Conservation (phyloP, 2,329 filamentous ascomycete genomes). For the Fusarium coffeatum region DNA sequence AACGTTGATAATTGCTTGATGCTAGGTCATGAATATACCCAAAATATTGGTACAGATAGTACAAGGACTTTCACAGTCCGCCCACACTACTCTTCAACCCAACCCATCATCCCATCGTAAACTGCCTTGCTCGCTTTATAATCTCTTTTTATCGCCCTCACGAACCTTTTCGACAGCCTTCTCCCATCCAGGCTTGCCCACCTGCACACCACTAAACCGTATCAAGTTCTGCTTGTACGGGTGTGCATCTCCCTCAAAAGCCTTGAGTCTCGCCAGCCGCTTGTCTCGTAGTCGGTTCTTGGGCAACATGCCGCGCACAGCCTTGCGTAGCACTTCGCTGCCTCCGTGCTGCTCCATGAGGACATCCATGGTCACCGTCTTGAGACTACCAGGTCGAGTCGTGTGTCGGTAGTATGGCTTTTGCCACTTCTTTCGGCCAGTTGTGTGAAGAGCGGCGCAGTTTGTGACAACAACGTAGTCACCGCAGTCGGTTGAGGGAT, state of each 20-base stretch:
- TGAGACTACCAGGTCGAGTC: conserved; percentile 87
- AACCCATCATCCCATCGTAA: not conserved
- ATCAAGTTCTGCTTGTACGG: conserved; percentile 92
- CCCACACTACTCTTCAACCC: conserved; percentile 34
- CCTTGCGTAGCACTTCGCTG: conserved; percentile 88
- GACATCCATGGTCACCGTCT: conserved; percentile 91
- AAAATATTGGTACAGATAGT: conserved; percentile 50
- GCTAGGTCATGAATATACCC: conserved; percentile 46
- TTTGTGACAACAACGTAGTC: conserved; percentile 97
- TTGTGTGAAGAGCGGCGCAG: conserved; percentile 87
- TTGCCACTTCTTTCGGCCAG: conserved; percentile 91
- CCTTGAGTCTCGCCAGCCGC: conserved; percentile 88
- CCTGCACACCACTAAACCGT: conserved; percentile 71
- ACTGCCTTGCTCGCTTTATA: conserved; percentile 54
- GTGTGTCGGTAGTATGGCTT: conserved; percentile 97
- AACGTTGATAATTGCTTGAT: conserved; percentile 42
- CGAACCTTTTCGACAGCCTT: conserved; percentile 63
- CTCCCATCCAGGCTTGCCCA: conserved; percentile 66
- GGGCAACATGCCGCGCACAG: conserved; percentile 96
- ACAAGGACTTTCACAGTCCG: conserved; percentile 45
- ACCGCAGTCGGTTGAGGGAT: conserved; percentile 97
- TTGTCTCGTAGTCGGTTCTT: conserved; percentile 95
- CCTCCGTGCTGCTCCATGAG: conserved; percentile 96
- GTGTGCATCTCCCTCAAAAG: conserved; percentile 91
- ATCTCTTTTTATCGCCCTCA: conserved; percentile 60